Percentiles rank a stretch among this genome's conserved stretches.
Conservation (phyloP, 805 yeast species). For the Kodamaea neixiangensis region DNA sequence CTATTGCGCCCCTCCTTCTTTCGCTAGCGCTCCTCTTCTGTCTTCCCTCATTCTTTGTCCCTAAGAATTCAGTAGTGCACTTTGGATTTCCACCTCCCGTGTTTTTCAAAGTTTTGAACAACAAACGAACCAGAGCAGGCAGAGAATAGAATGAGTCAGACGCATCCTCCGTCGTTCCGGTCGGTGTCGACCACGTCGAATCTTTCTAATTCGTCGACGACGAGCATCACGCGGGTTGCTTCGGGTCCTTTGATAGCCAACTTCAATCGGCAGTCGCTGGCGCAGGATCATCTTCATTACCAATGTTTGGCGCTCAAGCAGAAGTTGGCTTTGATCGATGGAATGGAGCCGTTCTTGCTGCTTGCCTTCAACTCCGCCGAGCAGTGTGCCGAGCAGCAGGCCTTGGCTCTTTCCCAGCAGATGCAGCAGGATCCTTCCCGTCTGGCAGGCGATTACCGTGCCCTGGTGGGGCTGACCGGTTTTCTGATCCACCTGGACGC, state of each 20-base stretch:
- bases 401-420: conserved; percentile 49
- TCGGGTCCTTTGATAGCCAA: conserved; percentile 51
- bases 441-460: conserved; percentile 28
- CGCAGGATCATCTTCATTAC: conserved; percentile 69
- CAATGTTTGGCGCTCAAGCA: conserved; percentile 59
- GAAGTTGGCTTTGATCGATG: conserved; percentile 60
- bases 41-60: not conserved
- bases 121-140: conserved; percentile 4
- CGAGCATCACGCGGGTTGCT: conserved; percentile 41
- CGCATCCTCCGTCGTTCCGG: conserved; percentile 37
- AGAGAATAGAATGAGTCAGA: conserved; percentile 4
- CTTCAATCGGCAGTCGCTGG: conserved; percentile 64
- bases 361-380: conserved; percentile 69
- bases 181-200: conserved; percentile 37
- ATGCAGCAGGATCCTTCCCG: conserved; percentile 25
- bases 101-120: conserved; percentile 7
- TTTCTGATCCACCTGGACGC: conserved; percentile 39
- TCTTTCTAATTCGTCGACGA: conserved; percentile 30
- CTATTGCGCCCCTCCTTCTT: not conserved
- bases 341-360: conserved; percentile 65
- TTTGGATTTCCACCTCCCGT: conserved; percentile 5
- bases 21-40: not conserved
- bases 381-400: conserved; percentile 71
- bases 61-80: conserved; percentile 1
- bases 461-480: conserved; percentile 35